A percentile compares a stretch with the other conserved stretches of the same genome.
Evolutionary conservation across 129 eudicot genomes (phyloP).

Genomic region (Solidago caesia): DNA sequence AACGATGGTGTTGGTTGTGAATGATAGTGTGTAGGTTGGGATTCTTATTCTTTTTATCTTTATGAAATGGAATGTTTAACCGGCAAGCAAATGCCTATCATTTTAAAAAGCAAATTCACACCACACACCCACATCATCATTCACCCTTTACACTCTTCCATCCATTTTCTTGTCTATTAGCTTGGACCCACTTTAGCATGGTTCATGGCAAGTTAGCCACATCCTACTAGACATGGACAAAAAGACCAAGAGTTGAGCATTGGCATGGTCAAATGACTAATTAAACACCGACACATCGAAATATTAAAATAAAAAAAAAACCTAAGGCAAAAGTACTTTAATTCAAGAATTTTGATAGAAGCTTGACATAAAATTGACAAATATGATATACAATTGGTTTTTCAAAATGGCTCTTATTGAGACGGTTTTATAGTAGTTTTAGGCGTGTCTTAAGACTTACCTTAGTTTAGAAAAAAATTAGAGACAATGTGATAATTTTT

Average conservation of each 20-base stretch:
- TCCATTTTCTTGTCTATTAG: constrained; percentile 27
- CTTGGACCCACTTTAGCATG: constrained; percentile 29
- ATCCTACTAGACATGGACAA: constrained; percentile 18
- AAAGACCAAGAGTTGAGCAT: constrained; percentile 22
- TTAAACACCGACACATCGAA: not conserved
- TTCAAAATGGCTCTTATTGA: no score
- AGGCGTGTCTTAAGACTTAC: no score
- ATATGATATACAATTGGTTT: no score
- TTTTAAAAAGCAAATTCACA: constrained; percentile 25
- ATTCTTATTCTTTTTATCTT: constrained; percentile 7
- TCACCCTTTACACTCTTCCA: constrained; percentile 38
- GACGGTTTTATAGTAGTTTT: no score
- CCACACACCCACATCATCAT: constrained; percentile 38
- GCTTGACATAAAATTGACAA: no score
- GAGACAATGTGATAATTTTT: no score
- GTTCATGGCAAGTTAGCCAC: constrained; percentile 16
- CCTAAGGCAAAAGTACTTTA: no score
- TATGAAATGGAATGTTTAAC: constrained; percentile 29
- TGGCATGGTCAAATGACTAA: constrained; percentile 11
- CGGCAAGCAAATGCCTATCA: constrained; percentile 36
- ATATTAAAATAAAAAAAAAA: no score
- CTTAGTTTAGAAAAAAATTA: no score
- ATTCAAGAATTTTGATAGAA: no score
- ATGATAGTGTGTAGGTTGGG: constrained; percentile 12
- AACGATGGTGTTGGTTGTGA: constrained; percentile 9